These are phyloP conservation scores for Gracilaria vermiculophylla DNA, from an alignment of 23 red algal species.

Conservation along the genomic window DNA sequence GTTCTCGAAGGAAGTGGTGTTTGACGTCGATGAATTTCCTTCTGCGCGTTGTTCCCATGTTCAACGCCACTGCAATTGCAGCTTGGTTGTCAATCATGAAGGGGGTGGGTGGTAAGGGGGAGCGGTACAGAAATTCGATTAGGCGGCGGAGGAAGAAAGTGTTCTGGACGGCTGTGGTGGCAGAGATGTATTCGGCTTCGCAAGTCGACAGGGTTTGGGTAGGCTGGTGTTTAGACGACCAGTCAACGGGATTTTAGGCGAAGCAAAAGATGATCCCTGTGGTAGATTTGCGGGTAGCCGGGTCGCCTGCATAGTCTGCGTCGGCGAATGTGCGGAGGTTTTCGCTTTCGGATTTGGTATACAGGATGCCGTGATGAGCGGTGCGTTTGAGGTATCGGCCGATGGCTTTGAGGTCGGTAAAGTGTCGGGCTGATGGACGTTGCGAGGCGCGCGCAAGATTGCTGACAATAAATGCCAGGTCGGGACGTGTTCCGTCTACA, in stretches of 20 bases:
- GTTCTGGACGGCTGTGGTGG: not conserved
- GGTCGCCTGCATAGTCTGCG: not conserved
- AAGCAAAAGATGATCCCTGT: not conserved
- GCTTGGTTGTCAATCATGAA: not conserved
- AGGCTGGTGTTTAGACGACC: not conserved
- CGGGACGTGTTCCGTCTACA: not conserved
- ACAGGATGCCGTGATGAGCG: not conserved
- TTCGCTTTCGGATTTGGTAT: too few species aligned
- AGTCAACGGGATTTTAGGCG: not conserved
- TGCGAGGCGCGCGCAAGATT: not conserved
- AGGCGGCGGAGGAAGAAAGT: not conserved
- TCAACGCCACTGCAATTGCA: too few species aligned
- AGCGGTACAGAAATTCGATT: not conserved
- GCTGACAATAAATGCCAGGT: too few species aligned
- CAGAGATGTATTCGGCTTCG: conserved; percentile 32
- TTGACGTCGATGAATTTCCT: too few species aligned
- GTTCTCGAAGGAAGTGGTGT: too few species aligned
- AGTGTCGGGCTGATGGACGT: not conserved
- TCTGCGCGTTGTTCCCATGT: too few species aligned
- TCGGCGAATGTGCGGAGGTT: too few species aligned
- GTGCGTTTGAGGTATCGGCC: not conserved
- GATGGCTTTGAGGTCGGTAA: not conserved
- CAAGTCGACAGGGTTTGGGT: not conserved
- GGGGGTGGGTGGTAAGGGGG: not conserved
- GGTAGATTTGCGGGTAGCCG: not conserved